phyloP scores from a whole-genome alignment of 495 filamentous ascomycete species.

The Penicillium pancosmium region DNA sequence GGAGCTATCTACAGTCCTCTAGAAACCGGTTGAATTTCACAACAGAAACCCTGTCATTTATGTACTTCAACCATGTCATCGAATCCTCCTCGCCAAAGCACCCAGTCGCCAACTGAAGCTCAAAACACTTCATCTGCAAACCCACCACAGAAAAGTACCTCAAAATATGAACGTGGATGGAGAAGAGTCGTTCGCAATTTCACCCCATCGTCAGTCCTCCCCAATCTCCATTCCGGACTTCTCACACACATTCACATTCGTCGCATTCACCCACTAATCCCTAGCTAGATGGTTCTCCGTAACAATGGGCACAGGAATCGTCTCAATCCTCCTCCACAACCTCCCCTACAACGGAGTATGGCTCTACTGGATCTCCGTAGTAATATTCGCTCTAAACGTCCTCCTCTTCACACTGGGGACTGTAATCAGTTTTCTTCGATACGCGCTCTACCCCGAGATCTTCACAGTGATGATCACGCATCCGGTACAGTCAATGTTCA shows the following conservation, averaged over 20 bases:
- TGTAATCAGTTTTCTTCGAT: conserved; percentile 54
- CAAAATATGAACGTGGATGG: conserved; percentile 42
- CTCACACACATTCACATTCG: no score
- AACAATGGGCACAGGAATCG: conserved; percentile 69
- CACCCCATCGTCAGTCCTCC: conserved; percentile 43
- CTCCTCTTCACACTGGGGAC: conserved; percentile 45
- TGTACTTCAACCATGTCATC: background rate
- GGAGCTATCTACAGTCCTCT: background rate
- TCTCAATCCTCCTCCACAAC: conserved; percentile 59
- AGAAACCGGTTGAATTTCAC: no score
- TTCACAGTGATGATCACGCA: conserved; percentile 59
- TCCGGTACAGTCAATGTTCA: conserved; percentile 61
- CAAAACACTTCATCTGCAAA: background rate
- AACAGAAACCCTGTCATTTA: background rate
- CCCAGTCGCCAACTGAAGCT: background rate
- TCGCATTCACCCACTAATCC: conserved; percentile 2
- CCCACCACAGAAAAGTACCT: background rate
- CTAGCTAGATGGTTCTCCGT: conserved; percentile 50
- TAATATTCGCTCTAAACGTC: conserved; percentile 59
- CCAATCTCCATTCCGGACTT: background rate
- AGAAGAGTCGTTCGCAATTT: conserved; percentile 51
- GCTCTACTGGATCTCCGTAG: conserved; percentile 56
- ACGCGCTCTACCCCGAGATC: conserved; percentile 59
- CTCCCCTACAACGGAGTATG: conserved; percentile 58
- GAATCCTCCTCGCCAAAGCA: background rate